Evolutionary conservation across 306 rosid genomes (phyloP).

Genomic region (Cicer arietinum): DNA sequence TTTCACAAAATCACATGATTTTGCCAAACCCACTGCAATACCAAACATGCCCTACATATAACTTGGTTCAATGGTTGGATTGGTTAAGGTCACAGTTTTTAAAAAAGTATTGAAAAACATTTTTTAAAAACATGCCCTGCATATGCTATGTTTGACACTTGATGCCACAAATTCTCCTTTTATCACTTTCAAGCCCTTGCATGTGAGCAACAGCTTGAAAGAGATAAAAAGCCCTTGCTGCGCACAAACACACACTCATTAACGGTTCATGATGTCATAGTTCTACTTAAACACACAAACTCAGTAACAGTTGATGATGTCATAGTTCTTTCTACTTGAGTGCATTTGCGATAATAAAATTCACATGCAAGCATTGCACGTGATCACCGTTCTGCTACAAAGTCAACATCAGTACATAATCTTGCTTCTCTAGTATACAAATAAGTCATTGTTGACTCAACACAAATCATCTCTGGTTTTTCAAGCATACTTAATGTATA

Average conservation of each 20-base stretch:
- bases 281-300: background rate
- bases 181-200: background rate
- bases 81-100: background rate
- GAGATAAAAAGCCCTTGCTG: no score
- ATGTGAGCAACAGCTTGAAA: no score
- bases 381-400: conserved; percentile 30
- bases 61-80: background rate
- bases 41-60: background rate
- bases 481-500: conserved; percentile 8
- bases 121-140: no score
- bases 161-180: background rate
- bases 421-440: conserved; percentile 25
- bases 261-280: background rate
- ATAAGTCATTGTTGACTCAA: conserved; percentile 1
- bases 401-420: conserved; percentile 1
- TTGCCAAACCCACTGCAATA: no score
- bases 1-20: no score
- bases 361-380: background rate
- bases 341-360: background rate
- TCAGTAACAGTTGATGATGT: background rate
- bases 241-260: background rate
- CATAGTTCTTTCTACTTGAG: background rate
- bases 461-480: conserved; percentile 9
- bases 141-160: background rate
- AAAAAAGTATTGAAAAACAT: background rate